Evolutionary conservation across 345 rosid genomes (phyloP).

Genomic region (Euclidium syriacum): DNA sequence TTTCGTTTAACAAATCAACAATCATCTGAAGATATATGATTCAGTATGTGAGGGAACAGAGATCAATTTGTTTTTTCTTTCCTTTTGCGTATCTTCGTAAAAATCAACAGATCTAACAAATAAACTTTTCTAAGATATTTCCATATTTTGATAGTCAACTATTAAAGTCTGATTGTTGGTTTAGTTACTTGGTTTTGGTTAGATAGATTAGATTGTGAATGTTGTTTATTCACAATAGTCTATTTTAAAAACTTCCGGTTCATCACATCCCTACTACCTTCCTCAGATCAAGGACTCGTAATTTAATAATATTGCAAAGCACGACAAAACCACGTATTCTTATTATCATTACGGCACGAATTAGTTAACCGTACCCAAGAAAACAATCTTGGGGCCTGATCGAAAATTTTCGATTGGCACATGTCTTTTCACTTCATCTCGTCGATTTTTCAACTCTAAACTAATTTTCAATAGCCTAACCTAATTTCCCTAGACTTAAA

Average conservation of each 20-base stretch:
- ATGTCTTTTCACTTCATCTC: neutral
- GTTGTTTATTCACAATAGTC: too few species aligned
- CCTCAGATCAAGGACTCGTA: neutral
- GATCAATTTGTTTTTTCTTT: too few species aligned
- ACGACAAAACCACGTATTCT: conserved; percentile 2
- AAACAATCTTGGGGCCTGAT: neutral
- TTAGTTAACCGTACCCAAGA: neutral
- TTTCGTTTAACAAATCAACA: too few species aligned
- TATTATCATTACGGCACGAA: neutral
- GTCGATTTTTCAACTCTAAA: neutral
- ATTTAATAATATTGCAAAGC: neutral
- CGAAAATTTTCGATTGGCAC: neutral
- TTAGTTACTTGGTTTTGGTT: too few species aligned
- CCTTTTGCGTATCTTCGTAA: too few species aligned
- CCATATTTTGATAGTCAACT: neutral
- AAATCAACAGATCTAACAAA: neutral
- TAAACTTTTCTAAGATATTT: neutral
- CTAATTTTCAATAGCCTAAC: neutral
- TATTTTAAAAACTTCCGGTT: neutral
- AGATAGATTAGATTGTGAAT: too few species aligned
- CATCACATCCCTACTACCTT: neutral
- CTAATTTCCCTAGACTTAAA: neutral
- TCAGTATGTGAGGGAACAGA: too few species aligned
- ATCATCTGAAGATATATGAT: too few species aligned
- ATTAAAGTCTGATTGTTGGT: too few species aligned